Conservation (phyloP, 2,329 filamentous ascomycete genomes). For the Exophiala aquamarina region DNA sequence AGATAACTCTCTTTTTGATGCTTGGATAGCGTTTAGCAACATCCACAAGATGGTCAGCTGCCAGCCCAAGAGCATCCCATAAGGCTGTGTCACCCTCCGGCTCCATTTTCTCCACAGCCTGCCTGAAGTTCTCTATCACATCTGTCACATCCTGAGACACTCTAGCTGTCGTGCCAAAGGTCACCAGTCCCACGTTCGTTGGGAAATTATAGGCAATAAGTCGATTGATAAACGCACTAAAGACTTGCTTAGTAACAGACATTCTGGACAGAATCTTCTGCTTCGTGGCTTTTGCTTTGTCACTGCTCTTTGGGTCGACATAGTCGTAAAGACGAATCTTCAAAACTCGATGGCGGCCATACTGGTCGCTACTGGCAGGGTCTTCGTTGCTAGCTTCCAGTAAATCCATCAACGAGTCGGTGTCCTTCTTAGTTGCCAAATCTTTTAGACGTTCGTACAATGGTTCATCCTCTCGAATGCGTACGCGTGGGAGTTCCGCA, state of each 20-base stretch:
- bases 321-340: constrained; percentile 28
- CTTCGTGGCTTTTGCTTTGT: background rate
- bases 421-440: too few relatives aligned
- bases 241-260: constrained; percentile 40
- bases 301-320: background rate
- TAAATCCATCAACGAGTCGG: too few relatives aligned
- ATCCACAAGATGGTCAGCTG: constrained; percentile 33
- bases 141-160: constrained; percentile 33
- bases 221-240: constrained; percentile 38
- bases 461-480: too few relatives aligned
- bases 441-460: too few relatives aligned
- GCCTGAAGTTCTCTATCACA: constrained; percentile 39
- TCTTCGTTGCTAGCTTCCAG: too few relatives aligned
- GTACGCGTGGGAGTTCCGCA: too few relatives aligned
- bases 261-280: constrained; percentile 25
- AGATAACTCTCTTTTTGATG: constrained; percentile 38
- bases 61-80: constrained; percentile 38
- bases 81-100: constrained; percentile 36
- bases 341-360: background rate
- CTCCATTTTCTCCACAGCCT: constrained; percentile 32
- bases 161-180: constrained; percentile 31
- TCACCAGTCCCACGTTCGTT: constrained; percentile 38
- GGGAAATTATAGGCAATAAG: constrained; percentile 39
- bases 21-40: constrained; percentile 33
- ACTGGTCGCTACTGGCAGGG: too few relatives aligned